These are phyloP conservation scores for Aspergillus kassunensis DNA, from an alignment of 495 filamentous ascomycete species.

Conservation along the genomic window DNA sequence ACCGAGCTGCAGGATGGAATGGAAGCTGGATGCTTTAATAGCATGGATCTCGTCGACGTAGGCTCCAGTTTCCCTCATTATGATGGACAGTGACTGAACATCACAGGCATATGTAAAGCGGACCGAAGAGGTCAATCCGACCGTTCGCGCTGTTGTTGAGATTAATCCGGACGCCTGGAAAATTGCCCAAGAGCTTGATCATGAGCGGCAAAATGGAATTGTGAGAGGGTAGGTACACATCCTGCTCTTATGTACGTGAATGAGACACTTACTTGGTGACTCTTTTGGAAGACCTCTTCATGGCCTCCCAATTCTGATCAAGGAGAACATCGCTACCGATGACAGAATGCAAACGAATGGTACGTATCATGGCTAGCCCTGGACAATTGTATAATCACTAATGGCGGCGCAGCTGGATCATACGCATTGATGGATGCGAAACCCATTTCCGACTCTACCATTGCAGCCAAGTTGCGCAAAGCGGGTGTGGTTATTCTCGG, in stretches of 20 bases:
- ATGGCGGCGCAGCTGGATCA: background rate
- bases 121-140: background rate
- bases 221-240: background rate
- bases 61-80: background rate
- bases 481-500: background rate
- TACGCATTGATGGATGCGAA: background rate
- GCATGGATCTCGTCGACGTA: background rate
- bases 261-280: no score
- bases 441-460: background rate
- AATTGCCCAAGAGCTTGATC: background rate
- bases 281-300: no score
- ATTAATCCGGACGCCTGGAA: background rate
- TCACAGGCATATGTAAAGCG: background rate
- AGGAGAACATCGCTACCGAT: background rate
- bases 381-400: background rate
- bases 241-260: no score
- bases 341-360: background rate
- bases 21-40: background rate
- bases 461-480: background rate
- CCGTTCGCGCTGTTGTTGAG: background rate
- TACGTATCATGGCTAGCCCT: background rate
- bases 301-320: background rate
- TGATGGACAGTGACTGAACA: background rate
- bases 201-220: background rate
- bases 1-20: background rate